Percentiles rank a stretch among this genome's conserved stretches.
phyloP scores from a whole-genome alignment of 1,284 basidiomycete species.

The Rhodotorula sp. region DNA sequence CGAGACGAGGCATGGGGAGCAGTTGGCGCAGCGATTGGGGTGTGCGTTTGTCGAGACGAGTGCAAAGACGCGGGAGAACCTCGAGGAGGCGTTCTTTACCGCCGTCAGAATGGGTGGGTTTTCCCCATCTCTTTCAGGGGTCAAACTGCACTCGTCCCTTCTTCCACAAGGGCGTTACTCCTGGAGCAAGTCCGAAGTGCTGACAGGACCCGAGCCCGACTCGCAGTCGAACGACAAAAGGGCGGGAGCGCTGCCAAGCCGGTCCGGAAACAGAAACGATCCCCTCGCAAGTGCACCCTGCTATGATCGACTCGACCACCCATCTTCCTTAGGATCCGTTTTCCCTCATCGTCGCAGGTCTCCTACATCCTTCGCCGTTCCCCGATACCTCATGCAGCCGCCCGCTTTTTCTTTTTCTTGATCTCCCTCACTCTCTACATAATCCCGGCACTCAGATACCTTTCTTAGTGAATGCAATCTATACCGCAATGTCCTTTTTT shows the following conservation, averaged over 20 bases:
- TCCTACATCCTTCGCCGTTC: no score
- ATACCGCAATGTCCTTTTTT: no score
- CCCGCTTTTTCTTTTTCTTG: no score
- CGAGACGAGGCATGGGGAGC: slow-evolving; percentile 47
- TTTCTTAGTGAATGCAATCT: no score
- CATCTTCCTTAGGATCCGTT: not conserved
- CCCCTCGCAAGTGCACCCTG: slow-evolving; percentile 45
- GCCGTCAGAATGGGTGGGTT: slow-evolving; percentile 44
- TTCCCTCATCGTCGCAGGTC: not conserved
- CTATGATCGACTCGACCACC: slow-evolving; percentile 36
- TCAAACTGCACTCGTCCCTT: not conserved
- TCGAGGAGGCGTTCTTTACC: slow-evolving; percentile 50
- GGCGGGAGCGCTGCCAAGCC: slow-evolving; percentile 37
- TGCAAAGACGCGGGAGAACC: slow-evolving; percentile 50
- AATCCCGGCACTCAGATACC: no score
- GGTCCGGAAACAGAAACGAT: slow-evolving; percentile 42
- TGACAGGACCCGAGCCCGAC: not conserved
- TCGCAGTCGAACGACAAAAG: slow-evolving; percentile 45
- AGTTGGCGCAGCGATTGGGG: slow-evolving; percentile 47
- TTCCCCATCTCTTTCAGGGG: not conserved
- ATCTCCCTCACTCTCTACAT: no score
- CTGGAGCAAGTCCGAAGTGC: not conserved
- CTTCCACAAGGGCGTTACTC: not conserved
- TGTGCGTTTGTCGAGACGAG: slow-evolving; percentile 51
- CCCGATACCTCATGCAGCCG: not conserved